Base-by-base conservation (phyloP, 192 early-diverging fungal genomes). In the Coemansia javaensis region DNA sequence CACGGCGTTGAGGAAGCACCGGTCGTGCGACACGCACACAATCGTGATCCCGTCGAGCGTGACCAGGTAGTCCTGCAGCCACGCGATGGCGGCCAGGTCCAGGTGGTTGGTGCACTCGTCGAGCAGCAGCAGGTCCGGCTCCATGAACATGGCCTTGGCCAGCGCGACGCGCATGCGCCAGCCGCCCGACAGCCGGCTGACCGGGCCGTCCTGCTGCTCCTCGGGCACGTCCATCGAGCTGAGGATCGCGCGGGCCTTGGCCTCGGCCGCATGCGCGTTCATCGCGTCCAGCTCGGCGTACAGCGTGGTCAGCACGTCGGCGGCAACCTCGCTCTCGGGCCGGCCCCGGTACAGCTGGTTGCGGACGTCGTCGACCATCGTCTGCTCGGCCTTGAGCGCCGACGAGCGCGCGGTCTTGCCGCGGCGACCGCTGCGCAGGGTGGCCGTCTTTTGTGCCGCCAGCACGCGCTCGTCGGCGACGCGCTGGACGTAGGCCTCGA, bases 21-120 rank as follows among this genome's bases (percentile, higher is more conserved):
- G 86, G 56, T 96, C 91, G 53, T 90, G 93, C 31, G 90, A 91
- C n/a, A 96, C 89, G 22, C 88, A 71, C 0, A 96, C 82, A 28
- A 96, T 65, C 2, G 90, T 91, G 23, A 80, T 78, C 50, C 81
- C 72, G 16, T 79, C 58, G 12, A 89, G 66, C 15, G 70, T 32
- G 0, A 53, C 47, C 6, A 87, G 63, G 38, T 97, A 93, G 20
- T 79, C 69, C 45, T 90, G 86, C 6, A 97, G 79, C 91, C 91
- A 97, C n/a, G 91, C 63, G 30, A 90, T 91, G n/a, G 90, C 87
- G 4, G 85, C 85, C 28, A 97, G 63, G 55, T 97, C 93, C 57
- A 96, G 75, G 59, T 90, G 87, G 59, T 90, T 90, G 45, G 85
- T 96, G 50, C 91, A 93, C 74, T 97, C 93, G 43, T 90, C 87